These are phyloP conservation scores for Rhodotorula babjevae DNA, from an alignment of 768 basidiomycete genomes.

Conservation along the genomic window DNA sequence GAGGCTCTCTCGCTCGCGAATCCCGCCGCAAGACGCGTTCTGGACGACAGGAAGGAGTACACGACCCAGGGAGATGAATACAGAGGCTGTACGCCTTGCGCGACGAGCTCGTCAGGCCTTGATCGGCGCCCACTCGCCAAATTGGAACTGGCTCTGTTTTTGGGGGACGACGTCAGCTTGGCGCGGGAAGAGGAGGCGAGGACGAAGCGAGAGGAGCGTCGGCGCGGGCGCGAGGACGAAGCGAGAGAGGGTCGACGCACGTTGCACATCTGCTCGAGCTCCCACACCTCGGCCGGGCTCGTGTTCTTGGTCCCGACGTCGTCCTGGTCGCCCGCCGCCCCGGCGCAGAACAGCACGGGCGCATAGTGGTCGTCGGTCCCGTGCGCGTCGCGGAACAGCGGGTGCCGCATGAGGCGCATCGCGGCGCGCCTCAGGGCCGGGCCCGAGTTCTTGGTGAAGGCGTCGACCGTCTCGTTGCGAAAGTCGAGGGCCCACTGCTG, in stretches of 20 bases:
- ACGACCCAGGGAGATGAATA: too few species aligned
- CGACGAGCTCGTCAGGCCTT: background rate
- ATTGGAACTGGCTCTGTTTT: conserved; percentile 35
- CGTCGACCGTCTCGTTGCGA: conserved; percentile 33
- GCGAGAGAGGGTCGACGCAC: background rate
- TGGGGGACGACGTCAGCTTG: background rate
- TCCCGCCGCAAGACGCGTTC: too few species aligned
- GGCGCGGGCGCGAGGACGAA: too few species aligned
- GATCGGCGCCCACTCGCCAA: conserved; percentile 30
- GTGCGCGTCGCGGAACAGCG: conserved; percentile 33
- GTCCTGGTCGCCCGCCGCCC: conserved; percentile 33
- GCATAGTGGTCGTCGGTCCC: conserved; percentile 43
- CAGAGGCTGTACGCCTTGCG: too few species aligned
- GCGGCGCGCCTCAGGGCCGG: conserved; percentile 12
- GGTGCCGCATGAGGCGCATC: conserved; percentile 23
- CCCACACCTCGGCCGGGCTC: conserved; percentile 38
- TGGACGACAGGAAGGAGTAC: too few species aligned
- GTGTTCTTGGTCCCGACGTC: conserved; percentile 37
- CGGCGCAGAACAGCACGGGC: conserved; percentile 38
- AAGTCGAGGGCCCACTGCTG: conserved; percentile 39
- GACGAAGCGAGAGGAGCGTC: too few species aligned
- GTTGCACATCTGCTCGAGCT: conserved; percentile 41
- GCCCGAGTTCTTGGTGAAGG: conserved; percentile 34
- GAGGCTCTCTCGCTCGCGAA: too few species aligned
- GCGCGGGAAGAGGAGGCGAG: background rate